A percentile compares a stretch with the other conserved stretches of the same genome.
These are phyloP conservation scores for Leishmania lainsoni DNA, from an alignment of 208 protist species.

Conservation along the genomic window DNA sequence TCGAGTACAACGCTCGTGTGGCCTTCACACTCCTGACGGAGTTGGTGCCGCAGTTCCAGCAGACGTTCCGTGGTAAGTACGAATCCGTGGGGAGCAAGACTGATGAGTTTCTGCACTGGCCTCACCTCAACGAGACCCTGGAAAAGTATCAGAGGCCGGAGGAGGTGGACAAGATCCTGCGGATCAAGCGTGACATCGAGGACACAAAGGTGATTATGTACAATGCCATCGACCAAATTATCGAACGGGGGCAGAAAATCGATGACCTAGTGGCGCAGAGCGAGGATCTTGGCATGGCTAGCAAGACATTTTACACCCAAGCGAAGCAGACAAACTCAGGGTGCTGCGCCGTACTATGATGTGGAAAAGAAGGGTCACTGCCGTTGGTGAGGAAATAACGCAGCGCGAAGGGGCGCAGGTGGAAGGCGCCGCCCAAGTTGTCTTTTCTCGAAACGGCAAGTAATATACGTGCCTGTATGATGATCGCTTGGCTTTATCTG, in stretches of 20 bases:
- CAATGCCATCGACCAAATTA: slow-evolving; percentile 91
- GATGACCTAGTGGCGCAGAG: slow-evolving; percentile 87
- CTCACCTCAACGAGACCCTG: slow-evolving; percentile 71
- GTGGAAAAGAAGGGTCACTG: background rate
- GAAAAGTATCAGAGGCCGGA: slow-evolving; percentile 89
- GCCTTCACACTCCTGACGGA: slow-evolving; percentile 87
- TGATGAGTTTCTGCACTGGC: slow-evolving; percentile 85
- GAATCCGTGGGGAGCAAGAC: slow-evolving; percentile 45
- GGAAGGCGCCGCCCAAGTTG: background rate
- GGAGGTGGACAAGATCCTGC: slow-evolving; percentile 90
- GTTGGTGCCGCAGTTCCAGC: slow-evolving; percentile 70
- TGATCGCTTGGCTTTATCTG: background rate
- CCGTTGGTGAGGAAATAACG: background rate
- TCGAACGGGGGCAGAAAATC: slow-evolving; percentile 90
- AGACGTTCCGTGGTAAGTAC: slow-evolving; percentile 89
- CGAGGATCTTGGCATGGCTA: slow-evolving; percentile 80
- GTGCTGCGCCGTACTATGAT: slow-evolving; percentile 56
- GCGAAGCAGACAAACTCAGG: slow-evolving; percentile 90
- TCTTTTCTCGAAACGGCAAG: background rate
- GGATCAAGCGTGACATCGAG: slow-evolving; percentile 90
- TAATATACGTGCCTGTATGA: background rate
- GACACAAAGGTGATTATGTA: slow-evolving; percentile 94
- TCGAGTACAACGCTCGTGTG: slow-evolving; percentile 86
- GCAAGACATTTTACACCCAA: slow-evolving; percentile 91
- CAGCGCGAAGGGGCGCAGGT: background rate